A percentile compares a stretch with the other conserved stretches of the same genome.
phyloP scores from a whole-genome alignment of 129 eudicot genomes.

The Calendula officinalis region DNA sequence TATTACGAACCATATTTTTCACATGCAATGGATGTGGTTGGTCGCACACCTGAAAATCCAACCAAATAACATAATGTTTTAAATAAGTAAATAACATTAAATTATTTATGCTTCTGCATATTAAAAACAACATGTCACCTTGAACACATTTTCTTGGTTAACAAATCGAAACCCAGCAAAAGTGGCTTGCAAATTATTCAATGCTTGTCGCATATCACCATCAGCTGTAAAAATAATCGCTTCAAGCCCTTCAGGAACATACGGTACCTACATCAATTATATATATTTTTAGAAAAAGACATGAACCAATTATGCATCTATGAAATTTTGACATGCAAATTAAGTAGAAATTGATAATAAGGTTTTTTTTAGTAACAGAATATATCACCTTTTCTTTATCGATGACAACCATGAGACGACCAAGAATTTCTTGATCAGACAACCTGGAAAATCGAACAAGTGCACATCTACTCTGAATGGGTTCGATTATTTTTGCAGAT shows the following conservation, averaged over 20 bases:
- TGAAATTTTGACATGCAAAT: neutral
- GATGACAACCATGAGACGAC: conserved; percentile 85
- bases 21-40: conserved; percentile 99
- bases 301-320: conserved; percentile 5
- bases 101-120: neutral
- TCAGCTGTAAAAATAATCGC: conserved; percentile 95
- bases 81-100: neutral
- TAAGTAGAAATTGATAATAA: neutral
- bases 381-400: conserved; percentile 74
- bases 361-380: neutral
- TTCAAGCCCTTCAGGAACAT: conserved; percentile 90
- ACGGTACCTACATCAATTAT: conserved; percentile 54
- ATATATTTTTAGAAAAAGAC: neutral
- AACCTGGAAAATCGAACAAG: conserved; percentile 90
- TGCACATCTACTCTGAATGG: conserved; percentile 99
- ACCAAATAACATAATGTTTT: neutral
- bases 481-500: conserved; percentile 92
- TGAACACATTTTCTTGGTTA: conserved; percentile 95
- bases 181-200: conserved; percentile 95
- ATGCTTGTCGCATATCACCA: conserved; percentile 97
- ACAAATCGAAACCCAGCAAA: conserved; percentile 90
- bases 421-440: conserved; percentile 94
- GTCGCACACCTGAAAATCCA: conserved; percentile 73
- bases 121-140: conserved; percentile 43
- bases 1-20: conserved; percentile 86